Evolutionary conservation across 768 basidiomycete genomes (phyloP).

Genomic region (Sarcodon aspratus): DNA sequence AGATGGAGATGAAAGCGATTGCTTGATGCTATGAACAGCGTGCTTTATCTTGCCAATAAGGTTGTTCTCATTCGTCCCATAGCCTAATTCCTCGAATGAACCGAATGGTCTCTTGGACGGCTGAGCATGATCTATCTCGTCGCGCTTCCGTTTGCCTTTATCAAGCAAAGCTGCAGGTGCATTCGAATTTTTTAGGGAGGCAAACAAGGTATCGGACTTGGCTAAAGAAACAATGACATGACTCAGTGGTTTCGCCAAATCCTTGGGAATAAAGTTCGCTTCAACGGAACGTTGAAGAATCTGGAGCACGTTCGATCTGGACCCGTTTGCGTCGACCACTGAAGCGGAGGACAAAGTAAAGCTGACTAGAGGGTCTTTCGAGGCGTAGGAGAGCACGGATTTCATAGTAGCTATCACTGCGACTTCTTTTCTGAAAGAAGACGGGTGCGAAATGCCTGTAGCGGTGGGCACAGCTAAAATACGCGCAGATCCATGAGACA

Average conservation of each 20-base stretch:
- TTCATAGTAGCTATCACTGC: slow-evolving; percentile 57
- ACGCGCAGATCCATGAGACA: neutral
- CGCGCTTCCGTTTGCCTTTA: slow-evolving; percentile 69
- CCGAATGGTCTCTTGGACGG: slow-evolving; percentile 1
- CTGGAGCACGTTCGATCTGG: slow-evolving; percentile 42
- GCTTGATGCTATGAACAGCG: slow-evolving; percentile 46
- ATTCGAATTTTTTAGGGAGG: slow-evolving; percentile 51
- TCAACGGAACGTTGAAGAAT: slow-evolving; percentile 38
- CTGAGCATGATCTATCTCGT: slow-evolving; percentile 30
- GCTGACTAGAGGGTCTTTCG: slow-evolving; percentile 43
- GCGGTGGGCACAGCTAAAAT: slow-evolving; percentile 1
- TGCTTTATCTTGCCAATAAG: slow-evolving; percentile 47
- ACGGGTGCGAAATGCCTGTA: slow-evolving; percentile 1
- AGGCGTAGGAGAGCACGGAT: slow-evolving; percentile 45
- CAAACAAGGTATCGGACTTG: slow-evolving; percentile 54
- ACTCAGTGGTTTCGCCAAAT: slow-evolving; percentile 44
- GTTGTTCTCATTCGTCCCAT: slow-evolving; percentile 8
- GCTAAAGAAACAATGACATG: slow-evolving; percentile 55
- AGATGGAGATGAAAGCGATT: slow-evolving; percentile 30
- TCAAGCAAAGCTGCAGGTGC: slow-evolving; percentile 51
- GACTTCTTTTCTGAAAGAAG: slow-evolving; percentile 14
- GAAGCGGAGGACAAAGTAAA: slow-evolving; percentile 37
- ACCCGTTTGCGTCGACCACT: slow-evolving; percentile 30
- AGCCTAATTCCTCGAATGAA: neutral
- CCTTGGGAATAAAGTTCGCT: slow-evolving; percentile 37